Evolutionary conservation across 805 yeast genomes (phyloP), one percentile per base, ranked within the genome.

Genomic region (Wickerhamiella sorbophila): DNA sequence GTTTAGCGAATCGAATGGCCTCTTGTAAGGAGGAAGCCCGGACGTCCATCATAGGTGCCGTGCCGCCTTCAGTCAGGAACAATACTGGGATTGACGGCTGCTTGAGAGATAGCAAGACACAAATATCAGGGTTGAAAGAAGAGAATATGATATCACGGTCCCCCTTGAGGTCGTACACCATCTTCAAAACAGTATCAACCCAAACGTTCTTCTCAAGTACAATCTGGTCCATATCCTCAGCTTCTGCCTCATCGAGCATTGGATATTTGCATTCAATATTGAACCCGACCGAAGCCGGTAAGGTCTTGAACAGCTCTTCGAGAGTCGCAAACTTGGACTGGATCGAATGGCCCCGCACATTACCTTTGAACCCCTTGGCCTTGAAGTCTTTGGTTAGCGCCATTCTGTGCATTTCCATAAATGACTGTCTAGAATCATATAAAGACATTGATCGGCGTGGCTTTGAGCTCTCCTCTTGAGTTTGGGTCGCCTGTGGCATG

Each of bases 221-320:
- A 47, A 82, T 67, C 49, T 79, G 80, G 15, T 94, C 95, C 75
- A 87, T 79, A 45, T 79, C 85, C 56, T 88, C 96, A 2, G 69
- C 69, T 57, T 86, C 81, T 0, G 94, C 87, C 62, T 88, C 97
- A 57, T 85, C 94, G 40, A 85, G 69, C 91, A 88, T 82, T 1
- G 97, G 97, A 57, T 86, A 88, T 57, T 88, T 86, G 61, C 91
- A 77, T 60, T 88, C 97, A 46, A 88, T 84, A 56, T 88, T 88
- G 64, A 91, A 87, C 0, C 97, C 97, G 14, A 87, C 93, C 44
- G 70, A 72, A 44, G 69, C 66, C 1, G 97, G 96, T 20, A 88
- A 63, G 49, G 82, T 82, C 53, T 71, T 71, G 64, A 88, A 85
- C 37, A 87, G 70, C 50, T 87, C 95, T 52, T 74, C 79, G 49